A percentile compares a stretch with the other conserved stretches of the same genome.
Evolutionary conservation across 1,284 basidiomycete species (phyloP).

Genomic region (Phellinidium pouzarii): DNA sequence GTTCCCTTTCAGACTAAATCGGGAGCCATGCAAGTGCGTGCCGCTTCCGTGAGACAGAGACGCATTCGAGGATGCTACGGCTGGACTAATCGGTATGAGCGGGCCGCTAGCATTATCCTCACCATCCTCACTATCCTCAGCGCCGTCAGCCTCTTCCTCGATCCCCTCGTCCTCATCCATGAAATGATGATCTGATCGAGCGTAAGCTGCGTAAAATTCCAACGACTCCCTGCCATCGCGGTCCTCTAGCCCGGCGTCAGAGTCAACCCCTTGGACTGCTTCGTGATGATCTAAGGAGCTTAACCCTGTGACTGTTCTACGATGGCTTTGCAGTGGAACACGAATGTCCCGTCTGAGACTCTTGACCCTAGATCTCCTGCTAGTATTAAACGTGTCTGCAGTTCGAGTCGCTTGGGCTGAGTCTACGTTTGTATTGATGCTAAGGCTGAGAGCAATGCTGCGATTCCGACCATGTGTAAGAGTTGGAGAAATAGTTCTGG

Average conservation of each 20-base stretch:
- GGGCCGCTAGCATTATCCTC: slow-evolving; percentile 6
- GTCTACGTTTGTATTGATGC: slow-evolving; percentile 10
- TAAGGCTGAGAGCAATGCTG: slow-evolving; percentile 7
- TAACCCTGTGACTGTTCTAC: neutral
- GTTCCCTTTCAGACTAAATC: slow-evolving; percentile 3
- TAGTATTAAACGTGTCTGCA: neutral
- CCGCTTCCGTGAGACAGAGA: slow-evolving; percentile 6
- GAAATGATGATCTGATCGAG: slow-evolving; percentile 1
- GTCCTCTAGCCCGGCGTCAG: neutral
- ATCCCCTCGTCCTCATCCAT: neutral
- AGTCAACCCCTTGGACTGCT: neutral
- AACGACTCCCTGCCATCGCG: neutral
- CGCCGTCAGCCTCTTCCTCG: neutral
- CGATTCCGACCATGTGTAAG: slow-evolving; percentile 3
- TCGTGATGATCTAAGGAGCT: neutral
- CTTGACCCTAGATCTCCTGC: neutral
- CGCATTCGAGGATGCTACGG: slow-evolving; percentile 11
- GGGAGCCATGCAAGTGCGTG: neutral
- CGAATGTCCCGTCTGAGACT: neutral
- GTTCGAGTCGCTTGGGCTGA: neutral
- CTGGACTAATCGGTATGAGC: slow-evolving; percentile 10
- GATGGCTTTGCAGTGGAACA: neutral
- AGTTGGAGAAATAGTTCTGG: neutral
- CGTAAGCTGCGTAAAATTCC: slow-evolving; percentile 9
- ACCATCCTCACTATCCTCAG: neutral